Base-by-base conservation (phyloP, 345 rosid species). In the Bruguiera sexangula region DNA sequence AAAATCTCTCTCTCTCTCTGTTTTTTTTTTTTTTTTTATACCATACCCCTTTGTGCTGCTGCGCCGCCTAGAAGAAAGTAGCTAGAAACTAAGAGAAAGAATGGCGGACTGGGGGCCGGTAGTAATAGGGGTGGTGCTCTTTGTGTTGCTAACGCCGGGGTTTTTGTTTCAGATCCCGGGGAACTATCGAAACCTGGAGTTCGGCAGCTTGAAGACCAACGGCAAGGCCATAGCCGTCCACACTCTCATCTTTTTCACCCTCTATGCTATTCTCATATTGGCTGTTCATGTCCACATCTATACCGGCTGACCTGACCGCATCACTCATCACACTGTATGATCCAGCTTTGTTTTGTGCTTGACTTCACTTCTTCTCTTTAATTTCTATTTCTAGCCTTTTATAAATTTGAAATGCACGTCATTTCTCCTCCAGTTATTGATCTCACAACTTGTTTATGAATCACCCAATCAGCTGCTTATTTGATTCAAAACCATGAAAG, bases 101-200 rank as follows among this genome's bases (percentile, higher is more conserved):
- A 95, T 92, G 97, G 90, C 92, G 21, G 99, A 95, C 77, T 92
- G 99, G 98, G 99, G 93, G 36, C 98, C 98, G 2, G 91, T 92
- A 24, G 6, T 95, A 26, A 77, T 95, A 50, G 99, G 97, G 6
- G 92, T 92, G 62, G 79, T 92, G 34, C 77, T 95, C 39, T 95
- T 95, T 83, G 88, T 95, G 65, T 51, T 95, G 31, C 90, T 95
- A 60, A 85, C 88, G 65, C 98, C 98, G 6, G 97, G 99, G 2
- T 91, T 95, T 50, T 77, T 95, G 62, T 90, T 87, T 72, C 87
- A 86, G 69, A 58, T 95, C 1, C 98, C 97, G 0, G 98, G 97
- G 37, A 76, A 86, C 81, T 74, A 62, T 85, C 81, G 77, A 54
- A 81, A 39, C 32, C 26, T 92, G 58, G 90, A 90, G 63, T 86